Evolutionary conservation across 192 early-diverging fungal genomes (phyloP).

Genomic region (Chytriomyces hyalinus): DNA sequence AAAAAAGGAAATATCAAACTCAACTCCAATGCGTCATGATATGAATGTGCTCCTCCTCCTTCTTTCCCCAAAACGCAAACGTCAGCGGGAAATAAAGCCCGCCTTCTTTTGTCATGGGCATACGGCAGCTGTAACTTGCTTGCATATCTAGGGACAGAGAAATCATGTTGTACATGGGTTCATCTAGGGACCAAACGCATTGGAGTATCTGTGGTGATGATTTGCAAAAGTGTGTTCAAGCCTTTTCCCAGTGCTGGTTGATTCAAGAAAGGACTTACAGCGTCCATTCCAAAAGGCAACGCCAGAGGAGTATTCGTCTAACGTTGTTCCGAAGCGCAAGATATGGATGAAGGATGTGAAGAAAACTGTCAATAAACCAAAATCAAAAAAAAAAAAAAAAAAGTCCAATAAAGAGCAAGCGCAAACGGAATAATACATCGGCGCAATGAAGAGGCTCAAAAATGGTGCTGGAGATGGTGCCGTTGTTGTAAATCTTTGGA

Average conservation of each 20-base stretch:
- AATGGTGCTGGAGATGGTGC: conserved; percentile 11
- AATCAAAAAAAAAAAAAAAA: not conserved
- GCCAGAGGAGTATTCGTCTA: conserved; percentile 32
- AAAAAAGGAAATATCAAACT: conserved; percentile 12
- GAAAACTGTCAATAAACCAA: not conserved
- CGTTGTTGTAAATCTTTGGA: conserved; percentile 30
- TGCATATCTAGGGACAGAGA: conserved; percentile 18
- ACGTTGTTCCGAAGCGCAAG: no score
- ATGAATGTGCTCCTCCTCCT: conserved; percentile 37
- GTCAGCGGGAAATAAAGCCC: conserved; percentile 32
- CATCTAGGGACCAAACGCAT: conserved; percentile 31
- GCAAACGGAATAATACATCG: conserved; percentile 25
- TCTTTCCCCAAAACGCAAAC: conserved; percentile 35
- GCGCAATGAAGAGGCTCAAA: conserved; percentile 32
- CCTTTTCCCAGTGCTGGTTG: not conserved
- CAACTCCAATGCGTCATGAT: conserved; percentile 39
- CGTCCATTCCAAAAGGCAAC: conserved; percentile 37
- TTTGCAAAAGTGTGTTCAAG: not conserved
- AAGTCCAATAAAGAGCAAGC: no score
- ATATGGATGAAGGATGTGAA: not conserved
- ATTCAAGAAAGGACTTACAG: not conserved
- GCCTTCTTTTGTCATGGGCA: conserved; percentile 36
- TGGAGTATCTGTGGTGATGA: conserved; percentile 13
- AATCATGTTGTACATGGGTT: conserved; percentile 25
- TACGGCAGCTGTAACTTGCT: conserved; percentile 28